These are phyloP conservation scores for Waltiozyma solani DNA, from an alignment of 1,139 yeast species.

Conservation along the genomic window DNA sequence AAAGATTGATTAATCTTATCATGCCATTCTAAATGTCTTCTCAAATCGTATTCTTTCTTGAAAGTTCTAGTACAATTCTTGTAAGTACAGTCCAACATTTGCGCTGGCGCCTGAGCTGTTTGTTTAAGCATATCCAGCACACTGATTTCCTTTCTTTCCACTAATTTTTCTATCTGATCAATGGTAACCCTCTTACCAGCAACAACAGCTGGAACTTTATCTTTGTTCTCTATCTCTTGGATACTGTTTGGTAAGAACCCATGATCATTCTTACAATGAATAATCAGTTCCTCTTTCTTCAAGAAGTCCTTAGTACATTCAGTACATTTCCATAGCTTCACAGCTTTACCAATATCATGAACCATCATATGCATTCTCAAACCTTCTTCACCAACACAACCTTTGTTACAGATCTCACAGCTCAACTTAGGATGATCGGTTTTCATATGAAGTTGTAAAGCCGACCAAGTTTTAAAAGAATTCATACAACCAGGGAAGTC, in stretches of 20 bases:
- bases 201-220: background rate
- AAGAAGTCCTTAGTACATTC: conserved; percentile 34
- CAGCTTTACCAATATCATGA: conserved; percentile 34
- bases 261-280: conserved; percentile 34
- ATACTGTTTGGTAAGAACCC: conserved; percentile 15
- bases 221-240: conserved; percentile 1
- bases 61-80: conserved; percentile 38
- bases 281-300: conserved; percentile 32
- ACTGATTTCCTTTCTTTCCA: conserved; percentile 14
- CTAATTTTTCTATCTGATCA: conserved; percentile 14
- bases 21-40: conserved; percentile 50
- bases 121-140: conserved; percentile 24
- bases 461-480: conserved; percentile 68
- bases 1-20: conserved; percentile 23
- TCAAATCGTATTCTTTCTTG: conserved; percentile 36
- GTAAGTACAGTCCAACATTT: conserved; percentile 35
- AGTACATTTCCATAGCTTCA: conserved; percentile 53
- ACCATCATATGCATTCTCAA: conserved; percentile 64
- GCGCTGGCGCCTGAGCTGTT: conserved; percentile 29
- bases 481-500: conserved; percentile 48
- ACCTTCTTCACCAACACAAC: conserved; percentile 67
- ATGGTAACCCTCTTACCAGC: conserved; percentile 2
- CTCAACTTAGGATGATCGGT: conserved; percentile 62
- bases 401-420: conserved; percentile 61
- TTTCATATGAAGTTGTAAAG: conserved; percentile 61